Percentiles rank a stretch among this genome's conserved stretches.
phyloP scores from a whole-genome alignment of 1,284 basidiomycete genomes.

The Tilletia setariae region DNA sequence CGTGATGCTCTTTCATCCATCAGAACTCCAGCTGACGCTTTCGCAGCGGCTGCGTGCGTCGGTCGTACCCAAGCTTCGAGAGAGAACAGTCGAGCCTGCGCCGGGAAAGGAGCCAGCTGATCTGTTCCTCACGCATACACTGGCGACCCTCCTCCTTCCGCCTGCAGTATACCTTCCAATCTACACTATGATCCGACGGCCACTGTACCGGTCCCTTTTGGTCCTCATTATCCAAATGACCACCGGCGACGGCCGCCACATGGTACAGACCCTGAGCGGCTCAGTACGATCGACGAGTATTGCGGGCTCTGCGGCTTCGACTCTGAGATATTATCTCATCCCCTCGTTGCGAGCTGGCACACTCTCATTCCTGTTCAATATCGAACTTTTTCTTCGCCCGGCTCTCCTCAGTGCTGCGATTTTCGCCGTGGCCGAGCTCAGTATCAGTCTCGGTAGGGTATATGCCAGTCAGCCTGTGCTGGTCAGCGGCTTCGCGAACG shows the following conservation, averaged over 20 bases:
- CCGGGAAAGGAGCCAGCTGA: slow-evolving; percentile 7
- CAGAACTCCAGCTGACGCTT: background rate
- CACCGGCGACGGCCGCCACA: background rate
- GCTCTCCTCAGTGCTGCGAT: slow-evolving; percentile 13
- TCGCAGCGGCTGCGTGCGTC: background rate
- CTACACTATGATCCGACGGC: slow-evolving; percentile 7
- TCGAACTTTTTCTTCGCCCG: background rate
- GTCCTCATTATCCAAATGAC: background rate
- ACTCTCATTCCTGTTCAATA: slow-evolving; percentile 10
- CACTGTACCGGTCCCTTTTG: slow-evolving; percentile 1
- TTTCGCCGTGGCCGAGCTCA: slow-evolving; percentile 14
- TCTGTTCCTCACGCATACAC: background rate
- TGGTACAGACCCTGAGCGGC: background rate
- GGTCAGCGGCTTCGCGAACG: slow-evolving; percentile 3
- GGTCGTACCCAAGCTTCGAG: background rate
- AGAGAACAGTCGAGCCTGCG: background rate
- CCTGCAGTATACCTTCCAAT: background rate
- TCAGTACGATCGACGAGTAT: background rate
- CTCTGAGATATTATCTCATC: slow-evolving; percentile 8
- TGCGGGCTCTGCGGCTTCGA: background rate
- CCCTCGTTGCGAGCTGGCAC: background rate
- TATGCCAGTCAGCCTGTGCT: slow-evolving; percentile 2
- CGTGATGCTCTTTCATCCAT: background rate
- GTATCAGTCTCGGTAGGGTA: background rate
- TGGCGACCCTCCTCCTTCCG: background rate